Percentiles rank a stretch among this genome's conserved stretches.
These are phyloP conservation scores for Hirsutella rhossiliensis DNA, from an alignment of 2,329 filamentous ascomycete species.

Conservation along the genomic window DNA sequence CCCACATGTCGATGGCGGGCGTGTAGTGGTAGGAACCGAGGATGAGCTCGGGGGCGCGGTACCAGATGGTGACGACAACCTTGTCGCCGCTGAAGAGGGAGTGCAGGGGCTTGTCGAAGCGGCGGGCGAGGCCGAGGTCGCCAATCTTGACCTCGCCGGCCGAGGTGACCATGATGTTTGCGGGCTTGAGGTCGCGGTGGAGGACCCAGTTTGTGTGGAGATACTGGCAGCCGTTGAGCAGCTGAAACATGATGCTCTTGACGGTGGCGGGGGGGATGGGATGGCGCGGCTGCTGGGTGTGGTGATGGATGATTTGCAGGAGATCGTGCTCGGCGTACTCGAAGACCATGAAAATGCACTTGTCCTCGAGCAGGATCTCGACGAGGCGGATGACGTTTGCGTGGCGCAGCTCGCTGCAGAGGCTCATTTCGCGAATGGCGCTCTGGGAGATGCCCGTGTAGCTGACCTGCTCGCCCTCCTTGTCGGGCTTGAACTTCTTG, in stretches of 20 bases:
- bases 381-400: conserved; percentile 81
- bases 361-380: conserved; percentile 95
- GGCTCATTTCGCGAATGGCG: conserved; percentile 91
- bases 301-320: conserved; percentile 95
- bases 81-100: conserved; percentile 91
- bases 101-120: conserved; percentile 90
- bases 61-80: conserved; percentile 98
- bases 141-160: conserved; percentile 86
- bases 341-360: conserved; percentile 99
- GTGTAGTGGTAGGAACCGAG: conserved; percentile 94
- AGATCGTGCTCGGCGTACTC: conserved; percentile 97
- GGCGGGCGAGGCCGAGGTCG: conserved; percentile 78
- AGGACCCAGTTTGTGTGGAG: conserved; percentile 95
- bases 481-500: conserved; percentile 99
- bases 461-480: conserved; percentile 86
- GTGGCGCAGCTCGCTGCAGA: conserved; percentile 86
- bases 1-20: conserved; percentile 94
- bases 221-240: conserved; percentile 89
- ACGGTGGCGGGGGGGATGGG: conserved; percentile 82
- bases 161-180: conserved; percentile 97
- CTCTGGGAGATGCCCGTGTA: conserved; percentile 98
- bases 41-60: conserved; percentile 86
- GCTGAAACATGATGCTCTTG: conserved; percentile 89
- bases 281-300: conserved; percentile 78
- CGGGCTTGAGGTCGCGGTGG: conserved; percentile 91